Conservation (phyloP, 2,329 filamentous ascomycete genomes). For the Fusarium proliferatum region DNA sequence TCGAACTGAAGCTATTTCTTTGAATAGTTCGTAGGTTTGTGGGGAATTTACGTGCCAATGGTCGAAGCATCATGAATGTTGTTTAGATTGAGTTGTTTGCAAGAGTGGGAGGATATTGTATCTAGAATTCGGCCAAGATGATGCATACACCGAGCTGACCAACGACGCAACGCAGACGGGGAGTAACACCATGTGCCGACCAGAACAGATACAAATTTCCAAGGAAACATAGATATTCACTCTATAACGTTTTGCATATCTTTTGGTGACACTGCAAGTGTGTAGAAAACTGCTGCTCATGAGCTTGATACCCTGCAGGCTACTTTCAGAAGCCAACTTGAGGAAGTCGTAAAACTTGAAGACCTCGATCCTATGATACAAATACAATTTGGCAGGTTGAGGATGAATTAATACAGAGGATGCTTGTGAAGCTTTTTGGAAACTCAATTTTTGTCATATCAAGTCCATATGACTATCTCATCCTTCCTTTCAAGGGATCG, state of each 20-base stretch:
- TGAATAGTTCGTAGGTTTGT: slow-evolving; percentile 7
- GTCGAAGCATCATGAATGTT: slow-evolving; percentile 29
- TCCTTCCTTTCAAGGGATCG: background rate
- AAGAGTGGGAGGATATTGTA: background rate
- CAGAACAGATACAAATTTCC: accelerated
- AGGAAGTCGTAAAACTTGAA: background rate
- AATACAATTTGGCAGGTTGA: background rate
- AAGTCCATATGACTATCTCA: background rate
- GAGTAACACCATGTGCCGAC: background rate
- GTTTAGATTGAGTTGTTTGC: slow-evolving; percentile 6
- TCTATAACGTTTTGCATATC: background rate
- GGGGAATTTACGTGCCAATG: background rate
- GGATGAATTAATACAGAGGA: background rate
- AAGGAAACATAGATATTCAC: background rate
- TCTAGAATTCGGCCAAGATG: slow-evolving; percentile 6
- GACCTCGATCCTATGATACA: background rate
- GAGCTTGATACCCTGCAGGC: background rate
- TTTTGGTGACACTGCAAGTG: background rate
- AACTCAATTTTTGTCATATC: background rate
- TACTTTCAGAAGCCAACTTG: background rate
- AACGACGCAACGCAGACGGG: slow-evolving; percentile 8
- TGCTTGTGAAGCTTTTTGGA: background rate
- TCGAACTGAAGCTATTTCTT: slow-evolving; percentile 51
- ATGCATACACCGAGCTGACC: slow-evolving; percentile 3
- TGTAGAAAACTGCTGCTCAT: background rate